phyloP scores from a whole-genome alignment of 495 filamentous ascomycete species.

The Penicillium canescens region DNA sequence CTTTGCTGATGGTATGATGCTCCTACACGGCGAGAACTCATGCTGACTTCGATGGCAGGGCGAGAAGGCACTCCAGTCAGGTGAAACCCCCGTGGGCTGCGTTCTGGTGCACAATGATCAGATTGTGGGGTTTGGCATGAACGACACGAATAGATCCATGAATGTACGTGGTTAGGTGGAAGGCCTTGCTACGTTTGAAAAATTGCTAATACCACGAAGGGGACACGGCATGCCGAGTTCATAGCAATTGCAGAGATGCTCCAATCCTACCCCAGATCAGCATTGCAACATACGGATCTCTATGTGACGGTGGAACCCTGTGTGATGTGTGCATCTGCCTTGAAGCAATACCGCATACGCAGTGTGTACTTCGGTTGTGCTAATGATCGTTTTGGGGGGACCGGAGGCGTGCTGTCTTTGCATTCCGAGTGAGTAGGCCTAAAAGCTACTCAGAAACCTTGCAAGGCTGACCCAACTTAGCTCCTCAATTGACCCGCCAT shows the following conservation, averaged over 20 bases:
- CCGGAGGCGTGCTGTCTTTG: conserved; percentile 83
- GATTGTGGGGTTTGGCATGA: conserved; percentile 87
- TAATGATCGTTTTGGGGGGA: conserved; percentile 96
- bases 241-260: conserved; percentile 73
- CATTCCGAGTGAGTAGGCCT: conserved; percentile 64
- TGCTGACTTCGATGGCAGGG: conserved; percentile 51
- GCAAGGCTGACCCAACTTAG: conserved; percentile 32
- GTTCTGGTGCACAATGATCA: conserved; percentile 75
- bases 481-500: conserved; percentile 64
- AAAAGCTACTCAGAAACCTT: neutral
- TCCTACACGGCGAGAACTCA: neutral
- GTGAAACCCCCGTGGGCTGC: conserved; percentile 96
- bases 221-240: conserved; percentile 93
- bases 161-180: conserved; percentile 48
- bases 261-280: conserved; percentile 51
- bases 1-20: conserved; percentile 61
- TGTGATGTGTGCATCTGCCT: conserved; percentile 94
- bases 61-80: conserved; percentile 71
- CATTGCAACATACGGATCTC: conserved; percentile 71
- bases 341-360: conserved; percentile 79
- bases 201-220: conserved; percentile 45
- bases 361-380: conserved; percentile 90
- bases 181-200: neutral
- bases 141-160: conserved; percentile 88
- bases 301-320: conserved; percentile 98